Percentiles rank a stretch among this genome's conserved stretches.
Evolutionary conservation across 2,329 filamentous ascomycete genomes (phyloP).

Genomic region (Dothideomycetes sp.): DNA sequence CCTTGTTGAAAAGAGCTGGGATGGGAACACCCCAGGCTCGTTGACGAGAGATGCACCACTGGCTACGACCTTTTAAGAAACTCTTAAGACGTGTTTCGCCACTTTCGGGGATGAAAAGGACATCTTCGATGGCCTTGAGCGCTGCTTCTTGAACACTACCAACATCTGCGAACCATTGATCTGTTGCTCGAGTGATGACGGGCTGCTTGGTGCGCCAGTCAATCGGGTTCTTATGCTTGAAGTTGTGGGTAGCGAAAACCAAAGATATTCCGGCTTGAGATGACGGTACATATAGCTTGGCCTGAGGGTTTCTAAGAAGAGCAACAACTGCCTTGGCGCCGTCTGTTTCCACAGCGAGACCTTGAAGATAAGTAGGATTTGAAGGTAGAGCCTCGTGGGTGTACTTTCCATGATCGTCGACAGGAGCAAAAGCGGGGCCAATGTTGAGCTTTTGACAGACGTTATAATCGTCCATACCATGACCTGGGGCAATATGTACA

Average conservation of each 20-base stretch:
- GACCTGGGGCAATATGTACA: slow-evolving; percentile 90
- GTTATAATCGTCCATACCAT: slow-evolving; percentile 94
- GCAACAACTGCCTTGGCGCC: slow-evolving; percentile 63
- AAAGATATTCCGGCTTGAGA: slow-evolving; percentile 19
- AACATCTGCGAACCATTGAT: slow-evolving; percentile 96
- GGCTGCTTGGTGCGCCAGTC: slow-evolving; percentile 95
- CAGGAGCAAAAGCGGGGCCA: slow-evolving; percentile 61
- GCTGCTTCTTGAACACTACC: slow-evolving; percentile 69
- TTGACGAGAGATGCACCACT: slow-evolving; percentile 98
- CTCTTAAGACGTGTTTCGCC: slow-evolving; percentile 69
- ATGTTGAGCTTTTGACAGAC: slow-evolving; percentile 64
- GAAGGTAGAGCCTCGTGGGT: slow-evolving; percentile 69
- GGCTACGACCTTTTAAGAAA: slow-evolving; percentile 77
- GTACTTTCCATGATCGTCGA: slow-evolving; percentile 73
- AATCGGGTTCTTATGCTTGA: slow-evolving; percentile 91
- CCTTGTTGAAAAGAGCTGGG: slow-evolving; percentile 69
- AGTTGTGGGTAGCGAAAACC: slow-evolving; percentile 62
- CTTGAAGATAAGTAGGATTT: slow-evolving; percentile 56
- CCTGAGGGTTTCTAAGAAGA: slow-evolving; percentile 45
- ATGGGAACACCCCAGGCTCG: slow-evolving; percentile 96
- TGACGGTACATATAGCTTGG: slow-evolving; percentile 24
- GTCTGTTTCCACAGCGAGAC: slow-evolving; percentile 60
- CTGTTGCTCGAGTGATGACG: slow-evolving; percentile 82
- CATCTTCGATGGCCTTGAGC: slow-evolving; percentile 57
- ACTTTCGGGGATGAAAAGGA: slow-evolving; percentile 68